Base-by-base conservation (phyloP, 2,329 filamentous ascomycete genomes). In the Sporothrix phasma region DNA sequence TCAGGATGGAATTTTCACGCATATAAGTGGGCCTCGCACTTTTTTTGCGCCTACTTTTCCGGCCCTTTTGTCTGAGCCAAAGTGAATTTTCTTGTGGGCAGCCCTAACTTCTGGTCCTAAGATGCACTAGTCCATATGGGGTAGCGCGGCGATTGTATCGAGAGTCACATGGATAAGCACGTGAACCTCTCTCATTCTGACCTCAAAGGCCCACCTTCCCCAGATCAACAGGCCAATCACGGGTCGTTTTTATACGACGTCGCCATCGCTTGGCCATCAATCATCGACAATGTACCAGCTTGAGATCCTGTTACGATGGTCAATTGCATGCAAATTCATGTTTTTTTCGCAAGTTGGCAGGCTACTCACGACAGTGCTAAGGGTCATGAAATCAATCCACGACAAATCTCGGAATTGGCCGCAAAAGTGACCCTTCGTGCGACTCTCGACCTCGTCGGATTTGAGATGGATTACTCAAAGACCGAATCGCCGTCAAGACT, bases 21-120 rank as follows among this genome's bases (percentile, higher is more conserved):
- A 39, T 15, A 61, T 26, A 41, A 51, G 59, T 61, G 47, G 46
- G n/a, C 5, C 26, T 54, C 49, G 49, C 61, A 63, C 43, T 60
- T 53, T 62, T 65, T 63, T 56, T n/a, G 54, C 62, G 34, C 51
- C 29, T 54, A 63, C 29, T 63, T 63, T 63, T 63, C 46, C 62
- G 49, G 49, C 41, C 47, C 29, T 19, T 17, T 19, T n/a, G 26
- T 41, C 53, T 11, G 31, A 37, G 34, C 37, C 22, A 59, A 59
- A 31, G 39, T 31, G 17, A 29, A 31, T 59, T 46, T 59, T 59
- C 24, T 45, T 34, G 49, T 54, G 51, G 59, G 15, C 5, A 49
- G 43, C 51, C 43, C 34, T 41, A 39, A 61, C 45, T 58, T 31
- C 51, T 39, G 8, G 31, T 17, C 19, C 0, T n/a, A 58, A 2